Evolutionary conservation across 139 green algal genomes (phyloP).

Genomic region (Volvox africanus): DNA sequence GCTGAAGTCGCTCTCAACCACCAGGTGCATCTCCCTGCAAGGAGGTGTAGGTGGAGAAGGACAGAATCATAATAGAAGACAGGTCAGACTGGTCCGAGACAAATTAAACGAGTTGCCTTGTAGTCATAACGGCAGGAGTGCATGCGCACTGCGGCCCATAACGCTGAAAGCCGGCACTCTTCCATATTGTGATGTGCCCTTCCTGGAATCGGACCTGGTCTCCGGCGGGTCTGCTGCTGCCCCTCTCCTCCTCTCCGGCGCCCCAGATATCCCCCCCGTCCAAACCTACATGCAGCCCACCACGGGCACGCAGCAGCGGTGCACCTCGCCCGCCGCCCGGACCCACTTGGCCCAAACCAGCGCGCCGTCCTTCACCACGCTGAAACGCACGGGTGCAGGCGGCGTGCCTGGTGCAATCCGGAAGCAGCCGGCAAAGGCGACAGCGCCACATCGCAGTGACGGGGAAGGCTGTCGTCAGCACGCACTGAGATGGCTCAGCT

Average conservation of each 20-base stretch:
- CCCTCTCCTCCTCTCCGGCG: background rate
- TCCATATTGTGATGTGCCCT: too few species aligned
- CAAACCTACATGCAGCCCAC: slow-evolving; percentile 21
- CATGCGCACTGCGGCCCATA: too few species aligned
- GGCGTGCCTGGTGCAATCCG: slow-evolving; percentile 37
- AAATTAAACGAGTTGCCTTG: too few species aligned
- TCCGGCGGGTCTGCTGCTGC: too few species aligned
- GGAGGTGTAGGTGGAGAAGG: background rate
- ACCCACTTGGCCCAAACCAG: slow-evolving; percentile 47
- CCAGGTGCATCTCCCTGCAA: slow-evolving; percentile 43
- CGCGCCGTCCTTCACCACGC: slow-evolving; percentile 30
- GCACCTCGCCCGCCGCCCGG: background rate
- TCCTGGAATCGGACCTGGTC: too few species aligned
- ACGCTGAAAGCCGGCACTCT: too few species aligned
- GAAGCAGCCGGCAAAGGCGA: slow-evolving; percentile 14
- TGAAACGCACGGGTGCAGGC: slow-evolving; percentile 55
- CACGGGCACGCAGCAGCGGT: slow-evolving; percentile 14
- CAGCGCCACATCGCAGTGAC: background rate
- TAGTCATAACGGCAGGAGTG: too few species aligned
- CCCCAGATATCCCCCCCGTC: background rate
- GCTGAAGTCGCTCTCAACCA: slow-evolving; percentile 62
- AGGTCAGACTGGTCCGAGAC: too few species aligned
- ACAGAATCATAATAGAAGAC: too few species aligned
- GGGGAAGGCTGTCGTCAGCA: too few species aligned
- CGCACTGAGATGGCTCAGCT: too few species aligned